Evolutionary conservation across 192 early-diverging fungal genomes (phyloP).

Genomic region (Coemansia sp.): DNA sequence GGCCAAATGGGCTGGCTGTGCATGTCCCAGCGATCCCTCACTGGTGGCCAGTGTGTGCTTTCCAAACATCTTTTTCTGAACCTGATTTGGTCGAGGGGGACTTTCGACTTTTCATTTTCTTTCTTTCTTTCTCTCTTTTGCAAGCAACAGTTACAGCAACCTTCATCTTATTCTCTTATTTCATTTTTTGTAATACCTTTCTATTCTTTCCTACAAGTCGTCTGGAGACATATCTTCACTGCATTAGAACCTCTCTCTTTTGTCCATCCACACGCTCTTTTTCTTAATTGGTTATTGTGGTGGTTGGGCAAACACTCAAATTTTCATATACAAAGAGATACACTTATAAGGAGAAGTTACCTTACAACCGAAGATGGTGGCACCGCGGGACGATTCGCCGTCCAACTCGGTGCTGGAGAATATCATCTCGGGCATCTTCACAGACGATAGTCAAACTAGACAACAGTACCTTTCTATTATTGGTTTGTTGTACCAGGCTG

Average conservation of each 20-base stretch:
- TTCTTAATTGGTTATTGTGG: neutral
- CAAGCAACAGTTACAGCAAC: neutral
- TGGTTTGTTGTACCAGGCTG: constrained; percentile 62
- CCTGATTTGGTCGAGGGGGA: neutral
- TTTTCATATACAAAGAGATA: neutral
- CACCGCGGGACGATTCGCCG: constrained; percentile 3
- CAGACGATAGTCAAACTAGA: constrained; percentile 41
- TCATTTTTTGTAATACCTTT: neutral
- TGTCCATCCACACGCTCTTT: neutral
- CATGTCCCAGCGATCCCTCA: neutral
- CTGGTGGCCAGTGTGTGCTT: neutral
- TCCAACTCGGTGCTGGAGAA: constrained; percentile 32
- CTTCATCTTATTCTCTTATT: neutral
- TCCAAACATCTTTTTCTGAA: no score
- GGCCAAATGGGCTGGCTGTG: neutral
- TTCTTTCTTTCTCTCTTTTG: neutral
- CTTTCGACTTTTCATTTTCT: neutral
- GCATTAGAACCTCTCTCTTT: neutral
- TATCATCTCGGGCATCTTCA: constrained; percentile 50
- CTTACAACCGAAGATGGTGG: neutral
- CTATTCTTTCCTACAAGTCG: neutral
- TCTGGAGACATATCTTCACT: neutral
- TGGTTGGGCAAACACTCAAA: neutral
- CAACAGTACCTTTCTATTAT: constrained; percentile 53
- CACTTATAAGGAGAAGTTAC: neutral